Percentiles rank a stretch among this genome's conserved stretches.
Conservation (phyloP, 305 asterid genomes). For the Plantago coronopus region DNA sequence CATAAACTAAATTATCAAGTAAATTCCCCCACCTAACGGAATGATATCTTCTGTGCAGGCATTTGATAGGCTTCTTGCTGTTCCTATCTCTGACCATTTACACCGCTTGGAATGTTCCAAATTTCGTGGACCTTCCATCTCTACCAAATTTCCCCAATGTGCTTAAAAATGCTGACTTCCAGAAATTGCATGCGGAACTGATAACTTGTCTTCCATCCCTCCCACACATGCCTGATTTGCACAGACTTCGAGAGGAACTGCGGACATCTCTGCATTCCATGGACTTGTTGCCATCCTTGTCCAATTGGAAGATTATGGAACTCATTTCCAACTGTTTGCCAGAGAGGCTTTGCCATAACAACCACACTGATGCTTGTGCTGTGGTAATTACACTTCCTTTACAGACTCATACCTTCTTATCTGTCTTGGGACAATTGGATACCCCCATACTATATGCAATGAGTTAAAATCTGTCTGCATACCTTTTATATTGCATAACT, state of each 20-base stretch:
- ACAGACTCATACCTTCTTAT: background rate
- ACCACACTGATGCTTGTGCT: conserved; percentile 59
- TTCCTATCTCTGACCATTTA: conserved; percentile 84
- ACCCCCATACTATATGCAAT: background rate
- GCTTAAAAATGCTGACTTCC: conserved; percentile 73
- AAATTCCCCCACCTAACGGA: conserved; percentile 15
- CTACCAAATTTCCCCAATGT: conserved; percentile 60
- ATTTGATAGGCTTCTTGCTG: conserved; percentile 95
- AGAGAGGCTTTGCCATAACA: conserved; percentile 57
- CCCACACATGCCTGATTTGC: conserved; percentile 74
- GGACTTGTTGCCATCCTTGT: conserved; percentile 50
- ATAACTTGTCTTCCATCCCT: conserved; percentile 73
- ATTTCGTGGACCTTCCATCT: conserved; percentile 58
- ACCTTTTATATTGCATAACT: too few species aligned
- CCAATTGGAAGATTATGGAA: conserved; percentile 77
- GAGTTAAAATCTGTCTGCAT: too few species aligned
- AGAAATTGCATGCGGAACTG: conserved; percentile 57
- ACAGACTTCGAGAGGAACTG: conserved; percentile 53
- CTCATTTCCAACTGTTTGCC: conserved; percentile 81
- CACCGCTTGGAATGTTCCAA: conserved; percentile 77
- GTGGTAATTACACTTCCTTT: conserved; percentile 47
- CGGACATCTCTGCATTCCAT: conserved; percentile 47
- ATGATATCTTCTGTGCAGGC: conserved; percentile 52
- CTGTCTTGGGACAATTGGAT: background rate
- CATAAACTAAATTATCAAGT: too few species aligned